Conservation (phyloP, 2,329 filamentous ascomycete genomes). For the Curvularia sp. region DNA sequence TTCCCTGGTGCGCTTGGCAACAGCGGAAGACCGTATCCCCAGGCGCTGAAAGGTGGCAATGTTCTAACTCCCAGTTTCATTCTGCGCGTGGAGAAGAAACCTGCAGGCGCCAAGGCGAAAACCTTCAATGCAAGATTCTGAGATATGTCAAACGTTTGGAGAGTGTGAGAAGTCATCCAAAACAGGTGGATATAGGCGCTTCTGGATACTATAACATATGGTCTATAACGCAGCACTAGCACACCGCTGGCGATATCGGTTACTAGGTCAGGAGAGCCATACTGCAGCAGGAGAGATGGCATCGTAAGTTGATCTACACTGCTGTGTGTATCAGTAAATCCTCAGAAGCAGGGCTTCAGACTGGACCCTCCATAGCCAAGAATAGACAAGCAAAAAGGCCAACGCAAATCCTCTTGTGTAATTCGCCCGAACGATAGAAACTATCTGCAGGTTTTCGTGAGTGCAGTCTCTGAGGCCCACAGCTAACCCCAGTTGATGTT, state of each 20-base stretch:
- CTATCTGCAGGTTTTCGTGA: not conserved
- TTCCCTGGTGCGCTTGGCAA: conserved; percentile 30
- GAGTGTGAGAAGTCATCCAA: not conserved
- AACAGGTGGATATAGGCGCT: not conserved
- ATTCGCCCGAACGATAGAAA: not conserved
- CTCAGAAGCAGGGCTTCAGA: not conserved
- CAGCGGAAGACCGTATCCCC: not conserved
- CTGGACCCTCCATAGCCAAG: conserved; percentile 16
- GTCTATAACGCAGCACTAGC: not conserved
- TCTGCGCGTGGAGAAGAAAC: conserved; percentile 15
- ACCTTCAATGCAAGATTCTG: conserved; percentile 22
- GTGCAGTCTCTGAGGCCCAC: not conserved
- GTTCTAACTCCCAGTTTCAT: conserved; percentile 27
- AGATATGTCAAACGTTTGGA: not conserved
- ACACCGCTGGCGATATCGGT: not conserved
- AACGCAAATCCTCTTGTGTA: not conserved
- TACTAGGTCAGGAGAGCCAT: not conserved
- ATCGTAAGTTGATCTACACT: not conserved
- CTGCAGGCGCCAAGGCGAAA: conserved; percentile 32
- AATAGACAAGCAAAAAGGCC: conserved; percentile 33
- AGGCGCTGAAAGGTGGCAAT: not conserved
- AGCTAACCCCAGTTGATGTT: conserved; percentile 12
- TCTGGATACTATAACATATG: not conserved
- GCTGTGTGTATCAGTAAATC: not conserved
- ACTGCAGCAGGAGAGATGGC: not conserved